Percentiles rank a stretch among this genome's conserved stretches.
phyloP scores from a whole-genome alignment of 192 early-diverging fungal genomes.

The Jimgerdemannia flammicorona region DNA sequence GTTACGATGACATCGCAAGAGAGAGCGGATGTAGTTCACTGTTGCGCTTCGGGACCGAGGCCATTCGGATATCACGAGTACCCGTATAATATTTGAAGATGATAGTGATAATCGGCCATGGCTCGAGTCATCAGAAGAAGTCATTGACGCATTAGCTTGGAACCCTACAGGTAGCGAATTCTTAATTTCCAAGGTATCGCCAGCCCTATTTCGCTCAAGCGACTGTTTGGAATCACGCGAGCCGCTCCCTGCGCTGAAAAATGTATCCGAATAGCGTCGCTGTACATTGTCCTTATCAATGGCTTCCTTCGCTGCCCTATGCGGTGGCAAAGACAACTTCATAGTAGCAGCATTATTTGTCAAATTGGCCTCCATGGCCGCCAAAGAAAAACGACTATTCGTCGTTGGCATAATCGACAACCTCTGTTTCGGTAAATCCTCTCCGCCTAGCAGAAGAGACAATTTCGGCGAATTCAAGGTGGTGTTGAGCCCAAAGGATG shows the following conservation, averaged over 20 bases:
- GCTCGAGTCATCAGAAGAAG: conserved; percentile 13
- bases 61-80: conserved; percentile 41
- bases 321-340: no score
- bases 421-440: no score
- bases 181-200: no score
- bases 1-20: conserved; percentile 20
- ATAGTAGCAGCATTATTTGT: no score
- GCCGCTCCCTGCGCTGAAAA: neutral
- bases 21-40: conserved; percentile 29
- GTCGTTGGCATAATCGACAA: no score
- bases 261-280: neutral
- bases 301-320: neutral
- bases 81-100: conserved; percentile 5
- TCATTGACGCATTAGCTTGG: neutral
- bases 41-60: conserved; percentile 35
- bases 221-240: neutral
- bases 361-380: neutral
- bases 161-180: no score
- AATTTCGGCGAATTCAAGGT: neutral
- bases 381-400: neutral
- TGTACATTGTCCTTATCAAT: neutral
- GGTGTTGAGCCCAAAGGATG: conserved; percentile 5
- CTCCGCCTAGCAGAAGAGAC: no score
- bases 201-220: neutral
- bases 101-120: neutral